Base-by-base conservation (phyloP, 192 early-diverging fungal species). In the Obelidium mucronatum region DNA sequence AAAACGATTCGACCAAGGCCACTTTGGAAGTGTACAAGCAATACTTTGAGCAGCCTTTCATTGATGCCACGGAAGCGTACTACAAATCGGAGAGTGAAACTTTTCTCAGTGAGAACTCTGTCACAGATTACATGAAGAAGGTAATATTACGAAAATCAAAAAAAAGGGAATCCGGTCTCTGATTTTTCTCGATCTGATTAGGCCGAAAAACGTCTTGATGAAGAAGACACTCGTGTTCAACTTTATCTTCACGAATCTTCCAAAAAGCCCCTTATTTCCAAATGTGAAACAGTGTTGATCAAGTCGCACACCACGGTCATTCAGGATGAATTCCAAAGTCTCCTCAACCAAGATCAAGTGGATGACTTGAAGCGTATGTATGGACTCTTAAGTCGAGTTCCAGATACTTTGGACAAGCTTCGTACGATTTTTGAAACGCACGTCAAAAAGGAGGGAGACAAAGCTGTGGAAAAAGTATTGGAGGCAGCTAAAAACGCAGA, bases 61-160 rank as follows among this genome's bases (percentile, higher is more conserved):
- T 90, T 53, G 87, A 90, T 62, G 90, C 91, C 51, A 96, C 93
- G 0, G 89, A 91, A 77, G 83, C 89, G 28, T 98, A 95, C 86
- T 99, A 99, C 80, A 90, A 90, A 77, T 88, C 89, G 56, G 96
- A 97, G 80, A 91, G 91, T 58, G 94, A 97, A 81, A 92, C 90
- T 30, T 96, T 97, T 80, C 88, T 98, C 52, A 88, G 90, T 67
- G 94, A 96, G 69, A 95, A 96, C 81, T 90, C 92, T 40, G 90
- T 96, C 48, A 89, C 92, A 35, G 96, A 97, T 71, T 99, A 99
- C 82, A 96, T 99, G 94, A 93, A 95, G 76, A 95, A 95, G 85
- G 91, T 94, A 61, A 6, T 11, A 58, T 24, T 22, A 11, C 55
- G 26, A 58, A 22, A 58, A 22, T 28, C 55, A 31, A 58, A 58